Evolutionary conservation across 225 moss, liverwort and hornwort species (phyloP).

Genomic region (Polytrichum formosum): DNA sequence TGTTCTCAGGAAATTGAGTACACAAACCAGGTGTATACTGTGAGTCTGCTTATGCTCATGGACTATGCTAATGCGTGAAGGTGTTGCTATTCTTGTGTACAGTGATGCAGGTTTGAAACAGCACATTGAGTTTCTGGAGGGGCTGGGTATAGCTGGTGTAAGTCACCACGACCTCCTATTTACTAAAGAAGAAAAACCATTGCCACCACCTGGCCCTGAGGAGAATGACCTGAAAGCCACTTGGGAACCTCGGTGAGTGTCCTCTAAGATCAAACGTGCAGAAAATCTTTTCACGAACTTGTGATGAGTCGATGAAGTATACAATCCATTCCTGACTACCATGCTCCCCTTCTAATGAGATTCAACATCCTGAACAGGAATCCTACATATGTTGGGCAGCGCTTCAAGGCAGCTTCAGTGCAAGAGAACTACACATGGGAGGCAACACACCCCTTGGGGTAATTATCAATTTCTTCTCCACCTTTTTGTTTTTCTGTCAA

Average conservation of each 20-base stretch:
- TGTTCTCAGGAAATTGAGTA: too few relatives aligned
- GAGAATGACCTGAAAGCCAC: slow-evolving; percentile 59
- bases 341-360: neutral
- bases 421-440: slow-evolving; percentile 40
- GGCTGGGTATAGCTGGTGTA: slow-evolving; percentile 77
- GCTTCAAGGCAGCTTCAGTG: slow-evolving; percentile 36
- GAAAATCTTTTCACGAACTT: too few relatives aligned
- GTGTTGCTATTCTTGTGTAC: neutral
- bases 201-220: slow-evolving; percentile 66
- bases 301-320: too few relatives aligned
- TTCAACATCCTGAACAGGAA: slow-evolving; percentile 41
- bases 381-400: slow-evolving; percentile 34
- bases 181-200: slow-evolving; percentile 84
- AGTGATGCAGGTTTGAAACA: slow-evolving; percentile 42
- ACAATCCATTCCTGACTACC: too few relatives aligned
- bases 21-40: neutral
- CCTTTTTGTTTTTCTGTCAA: too few relatives aligned
- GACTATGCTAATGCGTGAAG: too few relatives aligned
- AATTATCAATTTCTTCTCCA: neutral
- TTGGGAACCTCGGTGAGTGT: slow-evolving; percentile 72
- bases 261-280: neutral
- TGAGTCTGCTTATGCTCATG: neutral
- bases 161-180: slow-evolving; percentile 97
- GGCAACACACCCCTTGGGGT: slow-evolving; percentile 29
- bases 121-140: slow-evolving; percentile 73